These are phyloP conservation scores for Phytophthora sp. DNA, from an alignment of 352 stramenopile species.

Conservation along the genomic window DNA sequence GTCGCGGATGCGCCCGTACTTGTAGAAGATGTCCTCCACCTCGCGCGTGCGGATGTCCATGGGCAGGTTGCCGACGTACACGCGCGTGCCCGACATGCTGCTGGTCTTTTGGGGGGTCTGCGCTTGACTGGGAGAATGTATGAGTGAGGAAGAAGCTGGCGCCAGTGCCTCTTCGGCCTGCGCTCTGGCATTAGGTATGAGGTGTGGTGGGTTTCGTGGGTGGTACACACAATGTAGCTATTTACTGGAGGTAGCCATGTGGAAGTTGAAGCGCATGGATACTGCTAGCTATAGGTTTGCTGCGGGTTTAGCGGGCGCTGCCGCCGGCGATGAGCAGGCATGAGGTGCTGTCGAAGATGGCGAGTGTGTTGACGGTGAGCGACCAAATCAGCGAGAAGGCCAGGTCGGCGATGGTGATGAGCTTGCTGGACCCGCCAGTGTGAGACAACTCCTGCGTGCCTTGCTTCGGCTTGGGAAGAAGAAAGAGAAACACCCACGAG, in stretches of 20 bases:
- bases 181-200: too few species aligned
- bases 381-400: conserved; percentile 22
- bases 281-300: neutral
- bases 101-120: neutral
- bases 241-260: neutral
- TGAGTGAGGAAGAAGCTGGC: conserved; percentile 18
- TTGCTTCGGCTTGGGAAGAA: conserved; percentile 21
- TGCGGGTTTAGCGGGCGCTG: conserved; percentile 5
- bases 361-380: conserved; percentile 17
- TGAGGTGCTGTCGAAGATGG: conserved; percentile 24
- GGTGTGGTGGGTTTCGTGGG: too few species aligned
- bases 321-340: conserved; percentile 17
- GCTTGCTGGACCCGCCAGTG: conserved; percentile 7
- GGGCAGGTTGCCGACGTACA: conserved; percentile 81
- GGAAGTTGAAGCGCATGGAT: neutral
- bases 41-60: conserved; percentile 76
- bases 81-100: conserved; percentile 46
- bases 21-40: conserved; percentile 79
- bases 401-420: conserved; percentile 14
- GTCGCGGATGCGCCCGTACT: conserved; percentile 69
- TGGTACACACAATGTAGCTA: too few species aligned
- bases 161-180: conserved; percentile 7
- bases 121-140: conserved; percentile 35
- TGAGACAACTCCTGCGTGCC: conserved; percentile 18
- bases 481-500: conserved; percentile 21